These are phyloP conservation scores for Wickerhamia fluorescens DNA, from an alignment of 805 yeast genomes.

Conservation along the genomic window DNA sequence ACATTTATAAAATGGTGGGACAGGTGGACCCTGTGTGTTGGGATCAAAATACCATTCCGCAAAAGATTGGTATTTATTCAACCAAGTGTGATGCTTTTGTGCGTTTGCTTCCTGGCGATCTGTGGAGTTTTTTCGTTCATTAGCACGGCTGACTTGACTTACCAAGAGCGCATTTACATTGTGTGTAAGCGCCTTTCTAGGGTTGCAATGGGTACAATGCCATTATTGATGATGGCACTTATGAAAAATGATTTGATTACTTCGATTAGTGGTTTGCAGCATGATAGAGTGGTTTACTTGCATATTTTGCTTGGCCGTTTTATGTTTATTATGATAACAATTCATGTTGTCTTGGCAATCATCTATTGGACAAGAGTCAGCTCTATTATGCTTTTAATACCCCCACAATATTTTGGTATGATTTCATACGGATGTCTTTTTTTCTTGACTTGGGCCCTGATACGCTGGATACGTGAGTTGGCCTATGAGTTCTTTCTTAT, in stretches of 20 bases:
- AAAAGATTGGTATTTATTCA: conserved; percentile 24
- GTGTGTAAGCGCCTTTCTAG: conserved; percentile 37
- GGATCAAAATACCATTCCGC: conserved; percentile 14
- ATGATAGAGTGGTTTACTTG: conserved; percentile 30
- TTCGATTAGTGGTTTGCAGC: conserved; percentile 34
- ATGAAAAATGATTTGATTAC: conserved; percentile 35
- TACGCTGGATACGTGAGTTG: conserved; percentile 26
- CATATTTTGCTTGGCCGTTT: conserved; percentile 41
- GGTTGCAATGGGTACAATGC: conserved; percentile 34
- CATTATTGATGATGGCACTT: conserved; percentile 27
- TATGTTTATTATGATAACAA: conserved; percentile 27
- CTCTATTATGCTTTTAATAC: conserved; percentile 34
- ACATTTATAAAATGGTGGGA: conserved; percentile 21
- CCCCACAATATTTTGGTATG: conserved; percentile 46
- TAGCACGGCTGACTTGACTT: conserved; percentile 31
- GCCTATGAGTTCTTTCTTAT: conserved; percentile 39
- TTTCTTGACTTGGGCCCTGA: conserved; percentile 29
- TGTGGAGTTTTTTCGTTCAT: conserved; percentile 20
- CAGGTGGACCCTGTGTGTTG: conserved; percentile 17
- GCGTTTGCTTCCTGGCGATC: conserved; percentile 20
- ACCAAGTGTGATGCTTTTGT: conserved; percentile 33
- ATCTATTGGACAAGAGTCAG: conserved; percentile 36
- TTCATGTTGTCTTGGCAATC: conserved; percentile 28
- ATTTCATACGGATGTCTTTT: conserved; percentile 35
- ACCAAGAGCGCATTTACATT: conserved; percentile 32